Base-by-base conservation (phyloP, 2,329 filamentous ascomycete species). In the Hypomyces rosellus region DNA sequence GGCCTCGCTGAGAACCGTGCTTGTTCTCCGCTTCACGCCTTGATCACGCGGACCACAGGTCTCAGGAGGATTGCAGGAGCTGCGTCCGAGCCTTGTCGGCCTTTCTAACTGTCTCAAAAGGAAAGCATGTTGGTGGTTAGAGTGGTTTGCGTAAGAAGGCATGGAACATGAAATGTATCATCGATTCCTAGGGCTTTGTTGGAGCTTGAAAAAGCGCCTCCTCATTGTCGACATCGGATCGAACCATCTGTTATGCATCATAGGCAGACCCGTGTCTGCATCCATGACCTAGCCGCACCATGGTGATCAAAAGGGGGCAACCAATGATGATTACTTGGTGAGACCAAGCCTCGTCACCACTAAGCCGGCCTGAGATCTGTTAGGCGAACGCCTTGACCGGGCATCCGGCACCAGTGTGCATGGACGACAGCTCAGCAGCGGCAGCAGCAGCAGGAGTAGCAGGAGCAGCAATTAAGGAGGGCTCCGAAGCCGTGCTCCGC, bases 1-100 rank as follows among this genome's bases (percentile, higher is more conserved):
- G 25, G 25, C 25, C 25, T 30, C 25, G 25, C 25, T 30, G 25
- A 30, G 25, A 30, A 30, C 25, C 25, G 25, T 30, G 25, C 25
- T 30, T 30, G 25, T 30, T 33, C n/a, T 37, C 44, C 43, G 33
- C 45, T 42, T 45, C 43, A 15, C 16, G 39, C n/a, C 25, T 16
- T 44, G 45, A 39, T 51, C 49, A 48, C 49, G 49, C 49, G 49
- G 45, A 25, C 34, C 20, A 33, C 40, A 51, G 46, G 16, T 40
- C 41, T 48, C 41, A 37, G 22, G 5, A 14, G 14, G 42, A 20
- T 42, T 37, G 12, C 25, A 49, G n/a, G 47, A 20, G 37, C 34
- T 42, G 36, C 16, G 48, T 33, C 37, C 40, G 40, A 37, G 43
- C 34, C 40, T n/a, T 18, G 16, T 38, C 16, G 36, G 36, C 36